A percentile compares a stretch with the other conserved stretches of the same genome.
phyloP scores from a whole-genome alignment of 2,329 filamentous ascomycete genomes.

The Penicillium sp. region DNA sequence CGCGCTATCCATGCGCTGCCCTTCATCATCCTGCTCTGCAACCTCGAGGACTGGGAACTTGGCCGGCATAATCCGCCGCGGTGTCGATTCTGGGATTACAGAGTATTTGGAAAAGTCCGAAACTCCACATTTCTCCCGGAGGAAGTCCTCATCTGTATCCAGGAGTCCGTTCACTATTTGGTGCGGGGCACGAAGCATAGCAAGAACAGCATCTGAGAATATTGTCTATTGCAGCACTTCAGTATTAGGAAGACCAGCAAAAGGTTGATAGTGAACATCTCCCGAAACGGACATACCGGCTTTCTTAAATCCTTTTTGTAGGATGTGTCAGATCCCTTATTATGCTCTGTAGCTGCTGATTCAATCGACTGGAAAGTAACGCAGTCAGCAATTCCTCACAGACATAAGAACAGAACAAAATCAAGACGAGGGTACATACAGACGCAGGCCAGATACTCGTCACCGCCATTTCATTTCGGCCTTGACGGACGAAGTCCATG shows the following conservation, averaged over 20 bases:
- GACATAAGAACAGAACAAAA: not conserved
- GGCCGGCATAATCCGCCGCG: conserved; percentile 74
- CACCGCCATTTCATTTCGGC: conserved; percentile 66
- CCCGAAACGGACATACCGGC: conserved; percentile 38
- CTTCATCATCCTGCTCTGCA: conserved; percentile 76
- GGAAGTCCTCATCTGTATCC: conserved; percentile 76
- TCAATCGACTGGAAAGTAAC: conserved; percentile 58
- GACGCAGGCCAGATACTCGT: conserved; percentile 79
- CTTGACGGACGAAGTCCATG: conserved; percentile 73
- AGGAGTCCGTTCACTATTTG: conserved; percentile 66
- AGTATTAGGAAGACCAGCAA: not conserved
- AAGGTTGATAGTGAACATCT: not conserved
- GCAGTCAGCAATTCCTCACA: not conserved
- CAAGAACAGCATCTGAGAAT: conserved; percentile 76
- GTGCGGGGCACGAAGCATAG: conserved; percentile 62
- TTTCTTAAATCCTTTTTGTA: conserved; percentile 62
- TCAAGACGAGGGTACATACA: conserved; percentile 45
- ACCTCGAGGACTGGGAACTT: conserved; percentile 68
- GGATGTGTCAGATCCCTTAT: conserved; percentile 46
- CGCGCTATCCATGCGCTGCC: conserved; percentile 66
- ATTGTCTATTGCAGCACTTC: conserved; percentile 48
- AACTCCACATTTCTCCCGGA: conserved; percentile 62
- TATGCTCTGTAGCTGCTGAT: conserved; percentile 66
- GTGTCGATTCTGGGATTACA: conserved; percentile 60
- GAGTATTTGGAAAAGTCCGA: conserved; percentile 71